Conservation (phyloP, 805 yeast genomes). For the Blastobotrys terrestris region DNA sequence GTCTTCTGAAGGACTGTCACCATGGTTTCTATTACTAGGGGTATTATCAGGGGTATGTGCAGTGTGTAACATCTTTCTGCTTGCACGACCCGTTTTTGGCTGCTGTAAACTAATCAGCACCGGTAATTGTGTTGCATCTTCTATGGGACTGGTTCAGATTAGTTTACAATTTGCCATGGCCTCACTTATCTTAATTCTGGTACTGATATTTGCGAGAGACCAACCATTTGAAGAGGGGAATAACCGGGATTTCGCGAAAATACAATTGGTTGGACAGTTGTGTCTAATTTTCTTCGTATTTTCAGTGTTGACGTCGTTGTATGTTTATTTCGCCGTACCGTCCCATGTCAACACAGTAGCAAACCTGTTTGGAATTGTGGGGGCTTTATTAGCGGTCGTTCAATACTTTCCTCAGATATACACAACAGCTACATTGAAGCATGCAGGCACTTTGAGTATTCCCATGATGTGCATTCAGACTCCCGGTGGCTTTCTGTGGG, state of each 20-base stretch:
- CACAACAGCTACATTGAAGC: constrained; percentile 63
- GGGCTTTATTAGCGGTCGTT: constrained; percentile 55
- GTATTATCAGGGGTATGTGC: constrained; percentile 64
- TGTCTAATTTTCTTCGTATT: constrained; percentile 29
- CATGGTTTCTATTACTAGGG: constrained; percentile 64
- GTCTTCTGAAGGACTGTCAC: constrained; percentile 74
- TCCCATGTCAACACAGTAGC: constrained; percentile 36
- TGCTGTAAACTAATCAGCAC: constrained; percentile 48
- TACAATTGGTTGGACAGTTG: constrained; percentile 14
- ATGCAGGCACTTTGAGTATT: constrained; percentile 73
- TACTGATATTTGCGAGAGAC: constrained; percentile 40
- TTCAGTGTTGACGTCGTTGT: constrained; percentile 17
- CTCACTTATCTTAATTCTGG: constrained; percentile 48
- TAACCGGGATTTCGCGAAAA: constrained; percentile 13
- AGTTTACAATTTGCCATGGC: constrained; percentile 58
- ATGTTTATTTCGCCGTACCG: constrained; percentile 13
- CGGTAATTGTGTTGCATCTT: constrained; percentile 62
- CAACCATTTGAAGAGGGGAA: constrained; percentile 16
- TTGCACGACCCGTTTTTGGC: constrained; percentile 52
- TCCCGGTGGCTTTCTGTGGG: constrained; percentile 83
- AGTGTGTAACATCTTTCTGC: constrained; percentile 55
- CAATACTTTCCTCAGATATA: constrained; percentile 77
- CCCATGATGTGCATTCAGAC: constrained; percentile 82
- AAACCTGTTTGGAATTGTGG: constrained; percentile 54
- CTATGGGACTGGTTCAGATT: constrained; percentile 61